These are phyloP conservation scores for Thalia dealbata DNA, from an alignment of 176 grass and related monocot species.

Conservation along the genomic window DNA sequence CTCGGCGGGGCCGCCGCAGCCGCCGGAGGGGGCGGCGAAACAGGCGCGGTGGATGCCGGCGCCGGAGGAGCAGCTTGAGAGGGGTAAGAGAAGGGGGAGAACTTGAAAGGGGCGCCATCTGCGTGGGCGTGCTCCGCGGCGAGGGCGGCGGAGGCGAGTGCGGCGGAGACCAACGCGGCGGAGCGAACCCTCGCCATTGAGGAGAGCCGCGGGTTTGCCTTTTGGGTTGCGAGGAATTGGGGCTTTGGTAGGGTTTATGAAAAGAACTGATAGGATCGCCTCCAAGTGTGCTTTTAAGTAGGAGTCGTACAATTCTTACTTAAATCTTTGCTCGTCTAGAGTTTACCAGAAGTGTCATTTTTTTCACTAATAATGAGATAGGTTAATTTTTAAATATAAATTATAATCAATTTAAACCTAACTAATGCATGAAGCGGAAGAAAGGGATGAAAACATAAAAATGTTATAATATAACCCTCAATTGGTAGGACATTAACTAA, in stretches of 20 bases:
- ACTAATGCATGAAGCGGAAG: too few species aligned
- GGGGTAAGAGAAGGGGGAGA: slow-evolving; percentile 34
- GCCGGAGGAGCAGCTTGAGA: slow-evolving; percentile 6
- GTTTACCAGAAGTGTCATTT: too few species aligned
- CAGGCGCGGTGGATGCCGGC: not conserved
- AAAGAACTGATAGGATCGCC: not conserved
- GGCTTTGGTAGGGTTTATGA: slow-evolving; percentile 4
- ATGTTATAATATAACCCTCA: too few species aligned
- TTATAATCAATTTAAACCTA: too few species aligned
- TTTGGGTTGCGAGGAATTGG: too few species aligned
- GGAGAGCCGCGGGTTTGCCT: not conserved
- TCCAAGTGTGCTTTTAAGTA: not conserved
- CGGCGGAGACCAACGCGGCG: slow-evolving; percentile 18
- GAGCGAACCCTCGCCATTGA: not conserved
- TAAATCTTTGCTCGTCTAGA: not conserved
- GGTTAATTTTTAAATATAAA: too few species aligned
- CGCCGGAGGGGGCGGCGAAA: not conserved
- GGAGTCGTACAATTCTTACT: not conserved
- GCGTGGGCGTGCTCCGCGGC: slow-evolving; percentile 36
- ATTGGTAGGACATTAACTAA: too few species aligned
- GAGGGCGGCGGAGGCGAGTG: slow-evolving; percentile 8
- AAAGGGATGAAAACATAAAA: too few species aligned
- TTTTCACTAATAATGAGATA: too few species aligned
- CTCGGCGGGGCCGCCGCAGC: slow-evolving; percentile 12
- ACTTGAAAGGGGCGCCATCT: slow-evolving; percentile 32